These are phyloP conservation scores for Diplocarpon rosae DNA, from an alignment of 2,329 filamentous ascomycete species.

Conservation along the genomic window DNA sequence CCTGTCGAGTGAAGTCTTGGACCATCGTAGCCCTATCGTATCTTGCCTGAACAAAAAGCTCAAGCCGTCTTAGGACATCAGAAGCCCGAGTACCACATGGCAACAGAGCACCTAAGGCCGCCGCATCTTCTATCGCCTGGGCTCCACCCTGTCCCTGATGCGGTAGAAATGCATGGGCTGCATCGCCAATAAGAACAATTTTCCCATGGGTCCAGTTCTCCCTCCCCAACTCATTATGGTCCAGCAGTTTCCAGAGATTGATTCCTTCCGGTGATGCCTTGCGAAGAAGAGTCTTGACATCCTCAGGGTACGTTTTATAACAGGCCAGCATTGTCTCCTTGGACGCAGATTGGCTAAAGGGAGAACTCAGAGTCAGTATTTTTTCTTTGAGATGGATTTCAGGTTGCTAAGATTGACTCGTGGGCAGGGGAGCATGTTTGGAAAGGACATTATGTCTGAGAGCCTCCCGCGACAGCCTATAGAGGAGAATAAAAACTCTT, in stretches of 20 bases:
- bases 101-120: slow-evolving; percentile 45
- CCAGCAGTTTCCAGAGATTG: slow-evolving; percentile 48
- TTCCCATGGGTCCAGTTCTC: slow-evolving; percentile 38
- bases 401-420: neutral
- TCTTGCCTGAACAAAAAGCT: slow-evolving; percentile 47
- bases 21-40: slow-evolving; percentile 45
- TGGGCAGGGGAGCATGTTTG: no score
- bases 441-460: no score
- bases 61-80: slow-evolving; percentile 43
- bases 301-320: slow-evolving; percentile 31
- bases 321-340: slow-evolving; percentile 30
- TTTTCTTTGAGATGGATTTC: neutral
- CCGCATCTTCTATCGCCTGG: slow-evolving; percentile 56
- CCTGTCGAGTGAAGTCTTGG: slow-evolving; percentile 44
- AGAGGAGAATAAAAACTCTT: no score
- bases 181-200: slow-evolving; percentile 51
- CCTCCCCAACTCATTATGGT: slow-evolving; percentile 43
- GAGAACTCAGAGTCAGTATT: neutral
- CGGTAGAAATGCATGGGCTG: slow-evolving; percentile 59
- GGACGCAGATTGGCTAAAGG: slow-evolving; percentile 8
- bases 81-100: slow-evolving; percentile 32
- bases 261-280: slow-evolving; percentile 31
- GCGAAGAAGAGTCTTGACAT: neutral
- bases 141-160: slow-evolving; percentile 52
- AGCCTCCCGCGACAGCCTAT: no score